A percentile compares a stretch with the other conserved stretches of the same genome.
Evolutionary conservation across 1,139 yeast species (phyloP).

Genomic region (Suhomyces yuchorum): DNA sequence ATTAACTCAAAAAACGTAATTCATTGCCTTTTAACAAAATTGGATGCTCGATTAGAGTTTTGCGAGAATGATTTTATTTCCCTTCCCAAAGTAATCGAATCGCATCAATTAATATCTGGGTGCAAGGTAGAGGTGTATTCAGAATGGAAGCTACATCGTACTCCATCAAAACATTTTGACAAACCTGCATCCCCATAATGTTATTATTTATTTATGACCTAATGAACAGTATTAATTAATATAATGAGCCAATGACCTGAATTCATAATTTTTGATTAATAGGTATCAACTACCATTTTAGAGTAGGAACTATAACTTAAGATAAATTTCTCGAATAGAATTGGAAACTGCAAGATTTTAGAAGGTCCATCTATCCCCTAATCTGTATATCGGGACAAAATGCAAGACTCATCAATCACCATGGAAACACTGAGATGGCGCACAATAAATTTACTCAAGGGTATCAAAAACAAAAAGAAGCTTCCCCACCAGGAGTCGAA

Average conservation of each 20-base stretch:
- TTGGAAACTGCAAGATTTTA: too few relatives aligned
- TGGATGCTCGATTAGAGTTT: constrained; percentile 22
- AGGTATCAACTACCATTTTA: too few relatives aligned
- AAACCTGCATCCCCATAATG: constrained; percentile 1
- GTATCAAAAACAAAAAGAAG: constrained; percentile 32
- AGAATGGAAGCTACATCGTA: constrained; percentile 15
- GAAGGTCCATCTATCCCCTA: too few relatives aligned
- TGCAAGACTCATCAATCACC: neutral
- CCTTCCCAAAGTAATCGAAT: constrained; percentile 6
- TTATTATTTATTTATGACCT: neutral
- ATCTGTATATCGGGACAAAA: too few relatives aligned
- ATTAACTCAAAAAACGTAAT: constrained; percentile 6
- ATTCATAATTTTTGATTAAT: neutral
- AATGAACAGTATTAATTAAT: neutral
- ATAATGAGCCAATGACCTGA: too few relatives aligned
- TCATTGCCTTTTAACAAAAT: constrained; percentile 19
- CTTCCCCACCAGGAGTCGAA: constrained; percentile 97
- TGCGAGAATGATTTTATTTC: constrained; percentile 8
- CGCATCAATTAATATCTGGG: constrained; percentile 6
- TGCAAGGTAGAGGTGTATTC: constrained; percentile 8
- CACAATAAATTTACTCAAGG: neutral
- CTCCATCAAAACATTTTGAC: constrained; percentile 9
- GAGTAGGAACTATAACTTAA: too few relatives aligned
- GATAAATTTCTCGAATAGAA: too few relatives aligned
- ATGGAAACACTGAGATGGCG: neutral